Base-by-base conservation (phyloP, 2,329 filamentous ascomycete genomes). In the Penicillium sp. region DNA sequence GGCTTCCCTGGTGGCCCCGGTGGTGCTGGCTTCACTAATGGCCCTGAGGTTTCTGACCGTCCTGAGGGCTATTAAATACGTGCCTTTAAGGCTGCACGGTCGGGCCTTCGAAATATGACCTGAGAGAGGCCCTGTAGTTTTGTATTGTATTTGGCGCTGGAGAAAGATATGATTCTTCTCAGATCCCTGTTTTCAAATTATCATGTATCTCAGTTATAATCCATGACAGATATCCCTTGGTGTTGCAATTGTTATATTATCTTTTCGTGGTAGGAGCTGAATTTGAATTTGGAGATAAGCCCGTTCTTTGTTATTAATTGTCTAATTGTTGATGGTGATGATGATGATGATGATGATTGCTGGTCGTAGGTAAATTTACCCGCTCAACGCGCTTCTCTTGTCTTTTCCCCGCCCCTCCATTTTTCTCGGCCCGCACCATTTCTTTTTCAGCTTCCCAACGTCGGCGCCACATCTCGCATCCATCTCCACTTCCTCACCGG, bases 191-290 rank as follows among this genome's bases (percentile, higher is more conserved):
- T 59, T 42, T 40, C 30, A 61, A 58, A 13, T 59, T 60, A 60
- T 55, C 53, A 49, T 63, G 58, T 66, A 65, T 53, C 40, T 53
- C 42, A 59, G 42, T 53, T 58, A 35, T 65, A 65, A 65, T 65
- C 45, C 45, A 54, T 30, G 22, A 54, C 13, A 54, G 40, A 38
- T 40, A 40, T 38, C 9, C 33, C 12, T 40, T 40, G 22, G 37
- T 40, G 51, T 40, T 13, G 0, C 13, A 30, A 19, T n/a, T 28
- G 7, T 3, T 26, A 8, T 10, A 17, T n/a, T n/a, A 9, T 28
- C 12, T n/a, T 28, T 17, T 10, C 12, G 6, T 26, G 12, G 6
- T 15, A 45, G 12, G 17, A 28, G 0, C 3, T 28, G 15, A 3
- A 17, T 7, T 7, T 28, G 15, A 3, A 17, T 7, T 9, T 47